These are phyloP conservation scores for Pythium apleroticum DNA, from an alignment of 352 stramenopile genomes.

Conservation along the genomic window DNA sequence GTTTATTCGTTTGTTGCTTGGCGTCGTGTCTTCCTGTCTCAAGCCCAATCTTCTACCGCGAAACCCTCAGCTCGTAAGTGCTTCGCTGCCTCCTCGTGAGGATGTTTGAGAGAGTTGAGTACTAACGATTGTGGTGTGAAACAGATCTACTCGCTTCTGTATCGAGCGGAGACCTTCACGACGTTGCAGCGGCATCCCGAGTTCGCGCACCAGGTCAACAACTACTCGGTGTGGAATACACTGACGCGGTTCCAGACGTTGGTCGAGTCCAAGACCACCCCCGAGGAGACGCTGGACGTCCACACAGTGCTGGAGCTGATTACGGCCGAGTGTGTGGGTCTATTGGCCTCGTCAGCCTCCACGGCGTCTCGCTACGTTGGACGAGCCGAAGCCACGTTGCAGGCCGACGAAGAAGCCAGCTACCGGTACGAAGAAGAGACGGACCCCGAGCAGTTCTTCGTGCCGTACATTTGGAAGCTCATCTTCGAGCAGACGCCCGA, in stretches of 20 bases:
- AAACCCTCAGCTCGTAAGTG: slow-evolving; percentile 74
- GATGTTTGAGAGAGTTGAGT: no score
- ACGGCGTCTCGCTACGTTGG: slow-evolving; percentile 10
- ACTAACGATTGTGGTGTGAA: neutral
- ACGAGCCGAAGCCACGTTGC: neutral
- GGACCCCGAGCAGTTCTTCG: slow-evolving; percentile 75
- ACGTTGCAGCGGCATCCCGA: slow-evolving; percentile 56
- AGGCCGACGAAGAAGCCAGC: slow-evolving; percentile 48
- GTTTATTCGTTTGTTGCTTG: slow-evolving; percentile 71
- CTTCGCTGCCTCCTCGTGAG: neutral
- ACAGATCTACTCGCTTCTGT: slow-evolving; percentile 83
- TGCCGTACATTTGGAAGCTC: slow-evolving; percentile 77
- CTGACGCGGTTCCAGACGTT: slow-evolving; percentile 60
- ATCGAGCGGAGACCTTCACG: slow-evolving; percentile 61
- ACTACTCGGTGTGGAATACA: slow-evolving; percentile 61
- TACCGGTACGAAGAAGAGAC: slow-evolving; percentile 79
- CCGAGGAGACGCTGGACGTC: slow-evolving; percentile 61
- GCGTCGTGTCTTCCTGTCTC: slow-evolving; percentile 62
- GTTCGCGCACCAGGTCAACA: slow-evolving; percentile 59
- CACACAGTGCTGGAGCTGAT: slow-evolving; percentile 68
- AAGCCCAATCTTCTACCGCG: slow-evolving; percentile 62
- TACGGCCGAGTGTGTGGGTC: slow-evolving; percentile 61
- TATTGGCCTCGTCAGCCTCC: slow-evolving; percentile 52
- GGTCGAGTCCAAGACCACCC: slow-evolving; percentile 61
- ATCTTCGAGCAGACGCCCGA: slow-evolving; percentile 74